Conservation (phyloP, 345 rosid genomes). For the Euphorbia pulcherrima region DNA sequence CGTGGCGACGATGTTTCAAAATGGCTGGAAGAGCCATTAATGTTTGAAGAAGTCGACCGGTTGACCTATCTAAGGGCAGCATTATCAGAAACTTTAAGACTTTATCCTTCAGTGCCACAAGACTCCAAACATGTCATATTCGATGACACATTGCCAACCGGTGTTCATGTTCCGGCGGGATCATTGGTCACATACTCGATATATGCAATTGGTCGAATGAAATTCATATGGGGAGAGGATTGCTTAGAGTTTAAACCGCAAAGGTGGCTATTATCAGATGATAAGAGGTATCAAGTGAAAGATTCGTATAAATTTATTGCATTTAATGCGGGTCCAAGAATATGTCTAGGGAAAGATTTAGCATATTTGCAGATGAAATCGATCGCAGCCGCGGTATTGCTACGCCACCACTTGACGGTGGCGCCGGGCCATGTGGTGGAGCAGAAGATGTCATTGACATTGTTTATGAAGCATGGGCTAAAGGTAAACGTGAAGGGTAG, state of each 20-base stretch:
- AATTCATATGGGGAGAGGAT: slow-evolving; percentile 42
- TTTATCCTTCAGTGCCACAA: slow-evolving; percentile 47
- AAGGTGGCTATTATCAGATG: slow-evolving; percentile 36
- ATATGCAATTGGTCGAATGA: slow-evolving; percentile 38
- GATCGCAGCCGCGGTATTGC: slow-evolving; percentile 35
- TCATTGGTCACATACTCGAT: slow-evolving; percentile 44
- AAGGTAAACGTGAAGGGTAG: slow-evolving; percentile 35
- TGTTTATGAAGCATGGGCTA: slow-evolving; percentile 49
- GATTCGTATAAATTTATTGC: slow-evolving; percentile 35
- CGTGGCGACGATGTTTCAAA: slow-evolving; percentile 32
- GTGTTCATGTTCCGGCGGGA: slow-evolving; percentile 37
- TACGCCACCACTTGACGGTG: slow-evolving; percentile 39
- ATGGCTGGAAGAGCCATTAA: slow-evolving; percentile 46
- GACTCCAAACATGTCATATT: slow-evolving; percentile 45
- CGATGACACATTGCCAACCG: slow-evolving; percentile 39
- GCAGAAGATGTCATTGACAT: slow-evolving; percentile 52
- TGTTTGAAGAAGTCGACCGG: slow-evolving; percentile 43
- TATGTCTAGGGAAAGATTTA: slow-evolving; percentile 47
- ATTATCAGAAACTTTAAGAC: slow-evolving; percentile 45
- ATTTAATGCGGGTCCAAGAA: slow-evolving; percentile 51
- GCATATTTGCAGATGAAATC: slow-evolving; percentile 51
- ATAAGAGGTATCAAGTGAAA: slow-evolving; percentile 22
- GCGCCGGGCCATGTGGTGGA: slow-evolving; percentile 42
- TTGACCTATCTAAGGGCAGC: slow-evolving; percentile 41
- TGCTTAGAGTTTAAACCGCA: slow-evolving; percentile 46